Evolutionary conservation across 371 early-diverging fungal genomes (phyloP).

Genomic region (Sporodiniella umbellata): DNA sequence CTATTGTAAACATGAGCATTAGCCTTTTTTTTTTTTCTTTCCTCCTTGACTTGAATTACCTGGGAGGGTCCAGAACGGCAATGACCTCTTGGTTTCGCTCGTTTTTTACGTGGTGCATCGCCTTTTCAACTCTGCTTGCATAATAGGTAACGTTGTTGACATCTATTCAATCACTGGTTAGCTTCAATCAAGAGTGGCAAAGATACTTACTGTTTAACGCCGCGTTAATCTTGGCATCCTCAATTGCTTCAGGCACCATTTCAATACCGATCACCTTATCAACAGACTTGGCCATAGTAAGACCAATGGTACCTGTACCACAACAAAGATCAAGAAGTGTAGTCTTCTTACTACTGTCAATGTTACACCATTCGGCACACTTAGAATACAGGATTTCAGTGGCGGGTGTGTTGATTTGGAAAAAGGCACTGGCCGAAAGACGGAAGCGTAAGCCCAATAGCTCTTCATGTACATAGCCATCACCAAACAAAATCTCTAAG

Average conservation of each 20-base stretch:
- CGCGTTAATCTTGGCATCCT: slow-evolving; percentile 76
- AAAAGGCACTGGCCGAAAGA: slow-evolving; percentile 75
- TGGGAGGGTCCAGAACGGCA: slow-evolving; percentile 81
- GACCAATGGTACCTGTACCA: slow-evolving; percentile 89
- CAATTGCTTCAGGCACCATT: slow-evolving; percentile 66
- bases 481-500: slow-evolving; percentile 52
- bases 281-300: slow-evolving; percentile 68
- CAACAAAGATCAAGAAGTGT: slow-evolving; percentile 80
- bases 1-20: slow-evolving; percentile 14
- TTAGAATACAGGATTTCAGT: slow-evolving; percentile 65
- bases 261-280: slow-evolving; percentile 79
- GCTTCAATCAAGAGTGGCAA: neutral
- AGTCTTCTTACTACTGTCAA: slow-evolving; percentile 33
- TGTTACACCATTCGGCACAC: slow-evolving; percentile 44
- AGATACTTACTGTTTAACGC: slow-evolving; percentile 50
- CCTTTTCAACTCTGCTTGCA: slow-evolving; percentile 65
- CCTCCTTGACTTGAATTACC: slow-evolving; percentile 29
- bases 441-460: slow-evolving; percentile 67
- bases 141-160: slow-evolving; percentile 57
- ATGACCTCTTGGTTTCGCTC: slow-evolving; percentile 40
- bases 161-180: slow-evolving; percentile 2
- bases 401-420: slow-evolving; percentile 78
- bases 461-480: slow-evolving; percentile 62
- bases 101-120: slow-evolving; percentile 43
- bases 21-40: slow-evolving; percentile 1